A percentile compares a stretch with the other conserved stretches of the same genome.
phyloP scores from a whole-genome alignment of 2,329 filamentous ascomycete species.

The Nannizziopsis arthrosporioides region DNA sequence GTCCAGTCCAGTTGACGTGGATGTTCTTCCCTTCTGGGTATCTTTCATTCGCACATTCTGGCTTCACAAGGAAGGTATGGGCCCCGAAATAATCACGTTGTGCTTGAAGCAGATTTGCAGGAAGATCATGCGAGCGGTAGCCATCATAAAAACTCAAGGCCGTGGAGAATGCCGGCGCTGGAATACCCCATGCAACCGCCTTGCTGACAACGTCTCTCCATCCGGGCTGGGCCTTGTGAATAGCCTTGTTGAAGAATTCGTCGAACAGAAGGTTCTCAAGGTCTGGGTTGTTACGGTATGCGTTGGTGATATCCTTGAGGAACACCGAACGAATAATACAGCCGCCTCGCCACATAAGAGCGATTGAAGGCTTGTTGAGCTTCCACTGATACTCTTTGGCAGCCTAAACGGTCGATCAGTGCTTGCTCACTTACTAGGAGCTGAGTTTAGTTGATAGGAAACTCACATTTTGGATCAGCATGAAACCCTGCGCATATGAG shows the following conservation, averaged over 20 bases:
- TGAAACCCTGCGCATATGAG: conserved; percentile 98
- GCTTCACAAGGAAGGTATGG: conserved; percentile 82
- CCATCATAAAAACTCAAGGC: conserved; percentile 98
- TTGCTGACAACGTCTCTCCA: conserved; percentile 89
- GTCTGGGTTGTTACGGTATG: conserved; percentile 86
- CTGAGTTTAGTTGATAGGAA: no score
- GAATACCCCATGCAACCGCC: conserved; percentile 86
- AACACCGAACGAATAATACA: conserved; percentile 99
- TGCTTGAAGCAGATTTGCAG: conserved; percentile 95
- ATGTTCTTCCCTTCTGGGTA: conserved; percentile 79
- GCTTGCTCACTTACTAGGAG: neutral
- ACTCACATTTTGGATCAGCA: conserved; percentile 94
- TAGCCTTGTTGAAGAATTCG: conserved; percentile 99
- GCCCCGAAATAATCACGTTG: conserved; percentile 99
- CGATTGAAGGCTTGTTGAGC: conserved; percentile 99
- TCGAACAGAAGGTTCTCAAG: conserved; percentile 98
- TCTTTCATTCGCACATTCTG: conserved; percentile 61
- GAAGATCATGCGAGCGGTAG: conserved; percentile 92
- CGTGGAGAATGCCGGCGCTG: conserved; percentile 90
- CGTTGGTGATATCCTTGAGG: conserved; percentile 97
- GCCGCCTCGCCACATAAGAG: conserved; percentile 98
- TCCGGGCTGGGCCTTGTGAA: conserved; percentile 86
- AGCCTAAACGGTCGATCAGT: conserved; percentile 45
- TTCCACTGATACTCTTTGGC: conserved; percentile 96
- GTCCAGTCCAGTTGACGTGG: conserved; percentile 99